A percentile compares a stretch with the other conserved stretches of the same genome.
Evolutionary conservation across 768 basidiomycete species (phyloP).

Genomic region (Megacollybia marginata): DNA sequence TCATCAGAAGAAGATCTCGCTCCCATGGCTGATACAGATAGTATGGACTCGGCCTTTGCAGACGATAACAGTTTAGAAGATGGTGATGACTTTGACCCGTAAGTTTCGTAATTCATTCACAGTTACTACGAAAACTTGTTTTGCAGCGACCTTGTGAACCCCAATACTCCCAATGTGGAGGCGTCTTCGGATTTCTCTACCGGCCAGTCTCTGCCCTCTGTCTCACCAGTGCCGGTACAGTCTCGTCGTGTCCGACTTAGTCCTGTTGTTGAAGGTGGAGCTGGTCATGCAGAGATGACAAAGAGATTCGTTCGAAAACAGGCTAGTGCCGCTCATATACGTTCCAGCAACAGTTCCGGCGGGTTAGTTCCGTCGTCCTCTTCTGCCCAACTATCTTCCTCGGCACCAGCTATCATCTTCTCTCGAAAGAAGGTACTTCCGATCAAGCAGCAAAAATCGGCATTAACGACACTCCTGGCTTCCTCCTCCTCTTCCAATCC

Average conservation of each 20-base stretch:
- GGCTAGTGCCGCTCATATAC: too few relatives aligned
- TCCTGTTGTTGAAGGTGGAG: background rate
- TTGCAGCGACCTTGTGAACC: slow-evolving; percentile 54
- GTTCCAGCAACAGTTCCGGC: background rate
- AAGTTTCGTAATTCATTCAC: slow-evolving; percentile 17
- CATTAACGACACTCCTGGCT: slow-evolving; percentile 69
- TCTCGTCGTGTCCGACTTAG: background rate
- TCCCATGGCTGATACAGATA: slow-evolving; percentile 38
- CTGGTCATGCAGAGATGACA: background rate
- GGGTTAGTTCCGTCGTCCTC: background rate
- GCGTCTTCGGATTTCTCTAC: slow-evolving; percentile 45
- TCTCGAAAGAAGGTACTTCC: slow-evolving; percentile 42
- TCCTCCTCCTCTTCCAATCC: slow-evolving; percentile 71
- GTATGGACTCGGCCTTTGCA: slow-evolving; percentile 42
- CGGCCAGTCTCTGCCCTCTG: slow-evolving; percentile 26
- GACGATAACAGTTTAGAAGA: slow-evolving; percentile 50
- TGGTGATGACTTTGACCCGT: slow-evolving; percentile 79
- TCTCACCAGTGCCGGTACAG: slow-evolving; percentile 9
- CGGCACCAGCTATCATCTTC: slow-evolving; percentile 34
- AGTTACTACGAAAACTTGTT: slow-evolving; percentile 1
- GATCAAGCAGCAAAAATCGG: slow-evolving; percentile 42
- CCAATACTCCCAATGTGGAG: slow-evolving; percentile 60
- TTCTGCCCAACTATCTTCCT: background rate
- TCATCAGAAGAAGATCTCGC: slow-evolving; percentile 44
- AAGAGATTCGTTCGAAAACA: too few relatives aligned